Conservation (phyloP, 2,329 filamentous ascomycete species). For the Chaetomiaceae sp. region DNA sequence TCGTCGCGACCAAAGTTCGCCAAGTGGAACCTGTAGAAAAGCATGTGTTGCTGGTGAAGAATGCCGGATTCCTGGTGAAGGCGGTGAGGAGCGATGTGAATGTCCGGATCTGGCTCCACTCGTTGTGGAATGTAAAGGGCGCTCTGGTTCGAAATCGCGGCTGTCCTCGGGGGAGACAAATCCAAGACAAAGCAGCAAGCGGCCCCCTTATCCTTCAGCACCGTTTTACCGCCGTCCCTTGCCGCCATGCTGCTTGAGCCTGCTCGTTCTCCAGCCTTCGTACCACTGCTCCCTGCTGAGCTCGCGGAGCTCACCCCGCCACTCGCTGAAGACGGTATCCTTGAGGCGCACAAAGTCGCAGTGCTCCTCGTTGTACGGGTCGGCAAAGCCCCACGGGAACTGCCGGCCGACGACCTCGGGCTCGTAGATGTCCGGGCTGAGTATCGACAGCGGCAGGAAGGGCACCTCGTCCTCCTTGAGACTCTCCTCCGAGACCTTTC, state of each 20-base stretch:
- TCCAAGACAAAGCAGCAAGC: neutral
- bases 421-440: conserved; percentile 90
- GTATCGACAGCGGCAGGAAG: conserved; percentile 82
- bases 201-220: neutral
- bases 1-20: neutral
- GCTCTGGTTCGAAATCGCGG: neutral
- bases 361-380: conserved; percentile 85
- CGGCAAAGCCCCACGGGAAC: conserved; percentile 96
- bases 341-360: conserved; percentile 91
- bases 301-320: conserved; percentile 85
- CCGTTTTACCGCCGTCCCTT: conserved; percentile 34
- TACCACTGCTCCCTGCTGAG: conserved; percentile 92
- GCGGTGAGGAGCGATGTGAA: neutral
- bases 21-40: neutral
- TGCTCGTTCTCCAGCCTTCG: conserved; percentile 83
- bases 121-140: neutral
- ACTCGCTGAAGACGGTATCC: conserved; percentile 88
- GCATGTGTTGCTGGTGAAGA: neutral
- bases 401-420: conserved; percentile 73
- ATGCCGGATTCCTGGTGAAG: neutral
- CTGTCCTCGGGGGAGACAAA: neutral
- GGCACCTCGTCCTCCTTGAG: conserved; percentile 53
- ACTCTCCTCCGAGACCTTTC: conserved; percentile 42
- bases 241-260: conserved; percentile 52
- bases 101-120: neutral